Conservation (phyloP, 768 basidiomycete species). For the Pleurotus salmoneostramineus region DNA sequence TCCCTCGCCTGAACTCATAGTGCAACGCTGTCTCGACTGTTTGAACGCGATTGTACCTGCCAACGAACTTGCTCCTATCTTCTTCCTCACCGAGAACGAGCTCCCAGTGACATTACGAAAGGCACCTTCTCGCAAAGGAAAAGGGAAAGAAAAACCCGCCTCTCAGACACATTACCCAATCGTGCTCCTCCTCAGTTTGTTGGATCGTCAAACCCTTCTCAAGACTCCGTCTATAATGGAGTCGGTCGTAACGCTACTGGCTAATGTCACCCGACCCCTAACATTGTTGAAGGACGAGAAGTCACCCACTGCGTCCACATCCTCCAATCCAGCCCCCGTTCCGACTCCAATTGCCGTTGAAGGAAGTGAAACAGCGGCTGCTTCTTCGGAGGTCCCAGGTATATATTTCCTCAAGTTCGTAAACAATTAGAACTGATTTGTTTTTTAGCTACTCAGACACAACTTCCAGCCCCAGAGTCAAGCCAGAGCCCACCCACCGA, state of each 20-base stretch:
- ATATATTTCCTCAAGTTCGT: background rate
- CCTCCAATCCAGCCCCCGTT: conserved; percentile 3
- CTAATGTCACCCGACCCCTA: conserved; percentile 84
- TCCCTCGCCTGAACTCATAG: conserved; percentile 86
- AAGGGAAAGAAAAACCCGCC: conserved; percentile 87
- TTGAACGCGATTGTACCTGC: conserved; percentile 82
- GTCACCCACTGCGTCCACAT: conserved; percentile 17
- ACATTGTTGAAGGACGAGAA: conserved; percentile 55
- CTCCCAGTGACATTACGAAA: conserved; percentile 74
- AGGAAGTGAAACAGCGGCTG: background rate
- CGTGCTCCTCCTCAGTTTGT: conserved; percentile 79
- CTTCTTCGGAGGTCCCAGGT: background rate
- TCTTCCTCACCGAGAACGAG: conserved; percentile 97
- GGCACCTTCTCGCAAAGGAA: conserved; percentile 76
- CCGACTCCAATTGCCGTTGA: background rate
- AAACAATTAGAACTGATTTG: no score
- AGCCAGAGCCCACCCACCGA: conserved; percentile 28
- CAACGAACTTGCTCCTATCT: conserved; percentile 82
- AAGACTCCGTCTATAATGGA: conserved; percentile 91
- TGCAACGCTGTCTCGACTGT: conserved; percentile 91
- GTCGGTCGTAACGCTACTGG: conserved; percentile 82
- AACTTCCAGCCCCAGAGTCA: conserved; percentile 7
- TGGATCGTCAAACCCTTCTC: conserved; percentile 84
- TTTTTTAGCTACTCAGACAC: background rate
- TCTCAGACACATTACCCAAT: conserved; percentile 88